Percentiles rank a stretch among this genome's conserved stretches.
These are phyloP conservation scores for Phytopythium kandeliae DNA, from an alignment of 352 stramenopile species.

Conservation along the genomic window DNA sequence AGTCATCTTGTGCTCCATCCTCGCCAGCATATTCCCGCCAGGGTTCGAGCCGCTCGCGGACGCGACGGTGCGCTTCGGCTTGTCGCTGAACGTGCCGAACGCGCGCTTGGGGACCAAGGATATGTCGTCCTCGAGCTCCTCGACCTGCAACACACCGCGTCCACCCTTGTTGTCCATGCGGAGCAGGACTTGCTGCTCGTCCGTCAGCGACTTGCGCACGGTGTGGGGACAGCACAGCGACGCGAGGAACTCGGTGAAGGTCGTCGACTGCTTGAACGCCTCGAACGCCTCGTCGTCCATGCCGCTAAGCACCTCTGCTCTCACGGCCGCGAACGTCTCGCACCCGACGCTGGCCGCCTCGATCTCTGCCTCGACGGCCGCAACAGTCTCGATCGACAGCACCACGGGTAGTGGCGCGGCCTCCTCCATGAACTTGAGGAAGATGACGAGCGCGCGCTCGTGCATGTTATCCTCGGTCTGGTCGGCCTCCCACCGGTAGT, in stretches of 20 bases:
- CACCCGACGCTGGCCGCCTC: constrained; percentile 27
- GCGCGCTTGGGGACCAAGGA: constrained; percentile 13
- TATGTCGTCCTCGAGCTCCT: constrained; percentile 11
- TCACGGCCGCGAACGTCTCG: constrained; percentile 32
- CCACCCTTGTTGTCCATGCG: constrained; percentile 26
- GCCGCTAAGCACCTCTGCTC: constrained; percentile 37
- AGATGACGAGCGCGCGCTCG: constrained; percentile 50
- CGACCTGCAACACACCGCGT: constrained; percentile 8
- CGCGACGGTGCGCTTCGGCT: constrained; percentile 15
- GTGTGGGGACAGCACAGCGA: constrained; percentile 35
- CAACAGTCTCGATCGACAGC: constrained; percentile 18
- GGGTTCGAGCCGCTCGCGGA: constrained; percentile 13
- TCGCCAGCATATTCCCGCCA: background rate
- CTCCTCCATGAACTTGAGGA: constrained; percentile 47
- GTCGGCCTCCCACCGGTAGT: constrained; percentile 56
- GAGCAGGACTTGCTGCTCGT: constrained; percentile 22
- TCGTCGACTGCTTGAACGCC: constrained; percentile 31
- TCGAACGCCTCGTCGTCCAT: constrained; percentile 52
- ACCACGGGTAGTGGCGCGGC: constrained; percentile 24
- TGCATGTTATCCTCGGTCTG: constrained; percentile 42
- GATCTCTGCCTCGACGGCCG: constrained; percentile 40
- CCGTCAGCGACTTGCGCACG: constrained; percentile 36
- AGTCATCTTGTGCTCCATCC: background rate
- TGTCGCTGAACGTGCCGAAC: constrained; percentile 10
- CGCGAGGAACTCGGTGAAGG: constrained; percentile 45